These are phyloP conservation scores for Hansenula anomala DNA, from an alignment of 1,139 yeast genomes.

Conservation along the genomic window DNA sequence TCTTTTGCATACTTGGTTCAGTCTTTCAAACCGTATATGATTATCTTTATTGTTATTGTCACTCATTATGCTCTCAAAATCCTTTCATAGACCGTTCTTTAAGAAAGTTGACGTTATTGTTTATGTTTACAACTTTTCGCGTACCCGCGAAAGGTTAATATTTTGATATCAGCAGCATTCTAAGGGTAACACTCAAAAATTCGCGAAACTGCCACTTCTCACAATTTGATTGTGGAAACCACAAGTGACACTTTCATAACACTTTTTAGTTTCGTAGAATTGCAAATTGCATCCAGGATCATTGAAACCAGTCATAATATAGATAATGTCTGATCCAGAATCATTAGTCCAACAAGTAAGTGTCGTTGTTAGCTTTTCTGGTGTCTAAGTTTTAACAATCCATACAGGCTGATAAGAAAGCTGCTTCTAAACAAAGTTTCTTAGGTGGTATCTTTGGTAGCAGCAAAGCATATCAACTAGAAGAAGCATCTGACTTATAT, in stretches of 20 bases:
- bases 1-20: conserved; percentile 52
- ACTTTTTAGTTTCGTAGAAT: no score
- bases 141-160: no score
- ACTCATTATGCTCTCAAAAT: no score
- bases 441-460: conserved; percentile 64
- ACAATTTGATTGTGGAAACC: no score
- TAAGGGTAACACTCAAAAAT: no score
- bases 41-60: background rate
- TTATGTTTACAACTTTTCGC: no score
- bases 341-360: conserved; percentile 11
- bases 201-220: no score
- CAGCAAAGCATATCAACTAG: conserved; percentile 61
- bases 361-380: background rate
- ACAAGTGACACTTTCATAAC: conserved; percentile 1
- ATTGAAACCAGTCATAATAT: no score
- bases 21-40: conserved; percentile 47
- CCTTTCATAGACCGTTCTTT: no score
- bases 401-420: conserved; percentile 59
- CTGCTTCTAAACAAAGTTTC: conserved; percentile 71
- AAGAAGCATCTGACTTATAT: conserved; percentile 90
- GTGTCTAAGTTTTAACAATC: background rate
- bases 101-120: no score
- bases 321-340: conserved; percentile 24
- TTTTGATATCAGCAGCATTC: no score
- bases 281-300: no score